phyloP scores from a whole-genome alignment of 116 monocot species.

The Papilionanthe hybrid region DNA sequence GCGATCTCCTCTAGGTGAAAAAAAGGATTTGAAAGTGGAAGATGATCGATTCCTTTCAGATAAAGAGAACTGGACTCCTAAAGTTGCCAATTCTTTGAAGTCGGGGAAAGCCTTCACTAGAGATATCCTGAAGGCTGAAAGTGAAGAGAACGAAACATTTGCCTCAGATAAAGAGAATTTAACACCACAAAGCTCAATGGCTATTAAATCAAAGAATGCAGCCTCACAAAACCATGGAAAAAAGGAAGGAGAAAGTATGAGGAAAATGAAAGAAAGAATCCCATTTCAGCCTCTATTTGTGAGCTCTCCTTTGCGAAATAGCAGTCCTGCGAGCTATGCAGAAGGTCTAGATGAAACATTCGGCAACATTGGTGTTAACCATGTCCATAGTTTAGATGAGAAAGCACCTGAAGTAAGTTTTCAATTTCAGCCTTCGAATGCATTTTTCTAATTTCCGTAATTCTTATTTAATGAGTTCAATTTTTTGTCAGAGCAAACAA shows the following conservation, averaged over 20 bases:
- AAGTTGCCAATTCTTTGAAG: slow-evolving; percentile 1
- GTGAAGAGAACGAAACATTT: slow-evolving; percentile 14
- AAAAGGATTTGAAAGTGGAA: background rate
- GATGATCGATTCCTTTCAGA: slow-evolving; percentile 19
- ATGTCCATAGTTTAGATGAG: background rate
- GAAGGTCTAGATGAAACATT: background rate
- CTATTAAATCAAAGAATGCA: slow-evolving; percentile 16
- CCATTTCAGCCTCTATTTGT: slow-evolving; percentile 59
- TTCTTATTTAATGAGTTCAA: background rate
- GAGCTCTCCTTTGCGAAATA: slow-evolving; percentile 22
- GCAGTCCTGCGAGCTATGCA: slow-evolving; percentile 2
- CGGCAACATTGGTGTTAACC: background rate
- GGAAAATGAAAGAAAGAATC: slow-evolving; percentile 51
- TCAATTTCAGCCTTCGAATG: background rate
- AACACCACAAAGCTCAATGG: slow-evolving; percentile 15
- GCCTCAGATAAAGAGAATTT: slow-evolving; percentile 47
- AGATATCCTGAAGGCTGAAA: background rate
- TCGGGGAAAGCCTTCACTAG: background rate
- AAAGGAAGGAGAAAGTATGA: slow-evolving; percentile 5
- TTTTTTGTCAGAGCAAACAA: slow-evolving; percentile 15
- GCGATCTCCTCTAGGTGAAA: background rate
- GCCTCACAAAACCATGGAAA: background rate
- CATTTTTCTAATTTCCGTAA: background rate
- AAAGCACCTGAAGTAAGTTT: background rate
- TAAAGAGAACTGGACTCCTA: slow-evolving; percentile 33